Base-by-base conservation (phyloP, 139 green algal species). In the Chlorella sp. region DNA sequence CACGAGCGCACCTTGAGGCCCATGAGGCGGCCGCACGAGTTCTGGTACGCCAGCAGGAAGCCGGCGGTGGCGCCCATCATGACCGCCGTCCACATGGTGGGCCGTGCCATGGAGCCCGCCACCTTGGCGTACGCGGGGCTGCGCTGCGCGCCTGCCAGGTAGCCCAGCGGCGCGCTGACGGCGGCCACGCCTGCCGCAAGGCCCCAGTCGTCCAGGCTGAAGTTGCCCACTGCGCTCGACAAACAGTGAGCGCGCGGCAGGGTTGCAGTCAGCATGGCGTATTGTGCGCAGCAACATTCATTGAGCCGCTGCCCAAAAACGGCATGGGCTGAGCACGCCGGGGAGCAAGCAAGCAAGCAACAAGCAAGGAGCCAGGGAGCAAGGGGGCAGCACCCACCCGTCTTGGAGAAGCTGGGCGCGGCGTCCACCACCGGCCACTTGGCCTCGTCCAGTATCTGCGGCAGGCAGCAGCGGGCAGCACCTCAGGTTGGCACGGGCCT, bases 1-100 rank as follows among this genome's bases (percentile, higher is more conserved):
- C 7, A 60, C 18, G 21, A 21, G 13, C 51, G 11, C 9, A 60
- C 51, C 51, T 21, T 57, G 11, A 90, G 87, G 2, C 82, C 87
- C 78, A 87, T 86, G 15, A 90, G 72, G 38, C 87, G 56, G 18
- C 87, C 82, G 34, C 34, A 62, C 25, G 36, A 74, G 60, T 86
- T 88, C 69, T 90, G 87, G 57, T 88, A 90, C 12, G 87, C 87
- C 18, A 90, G 69, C 67, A 88, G 64, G 36, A 90, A 90, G 39
- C 87, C 87, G 2, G 83, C 87, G 21, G 60, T 12, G 1, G 38
- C 78, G 32, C 87, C 87, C 32, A 90, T 80, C 30, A 63, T 11
- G 23, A 32, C 76, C 26, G 20, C 87, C 15, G 47, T 36, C 34
- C 65, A 56, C 68, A 74, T 60, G 28, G 83, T 70, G 34, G 87